phyloP scores from a whole-genome alignment of 305 asterid genomes.

The Nicotiana rustica region DNA sequence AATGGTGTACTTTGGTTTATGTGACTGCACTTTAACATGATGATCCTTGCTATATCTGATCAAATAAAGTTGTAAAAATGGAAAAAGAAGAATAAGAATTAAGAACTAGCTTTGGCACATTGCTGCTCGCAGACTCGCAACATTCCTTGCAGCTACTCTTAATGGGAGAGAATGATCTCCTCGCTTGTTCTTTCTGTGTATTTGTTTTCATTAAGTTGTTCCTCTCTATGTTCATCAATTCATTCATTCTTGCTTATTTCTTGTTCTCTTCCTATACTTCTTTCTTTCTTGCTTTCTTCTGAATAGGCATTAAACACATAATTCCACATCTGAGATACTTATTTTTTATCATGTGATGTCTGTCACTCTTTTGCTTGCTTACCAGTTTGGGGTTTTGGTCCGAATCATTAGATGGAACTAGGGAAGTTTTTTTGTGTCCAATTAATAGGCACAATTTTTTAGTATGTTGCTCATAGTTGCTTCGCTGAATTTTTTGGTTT shows the following conservation, averaged over 20 bases:
- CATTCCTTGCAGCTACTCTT: background rate
- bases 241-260: background rate
- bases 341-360: background rate
- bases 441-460: background rate
- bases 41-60: background rate
- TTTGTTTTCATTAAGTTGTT: background rate
- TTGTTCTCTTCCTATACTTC: background rate
- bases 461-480: background rate
- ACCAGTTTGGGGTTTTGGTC: background rate
- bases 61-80: background rate
- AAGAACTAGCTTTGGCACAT: background rate
- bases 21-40: background rate
- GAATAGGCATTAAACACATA: background rate
- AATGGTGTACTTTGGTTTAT: slow-evolving; percentile 12
- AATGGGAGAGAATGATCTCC: background rate
- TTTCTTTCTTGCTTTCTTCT: background rate
- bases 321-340: background rate
- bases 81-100: background rate
- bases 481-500: background rate
- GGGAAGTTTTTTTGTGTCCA: background rate
- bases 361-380: background rate
- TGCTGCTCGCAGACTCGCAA: background rate
- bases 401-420: background rate
- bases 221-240: background rate
- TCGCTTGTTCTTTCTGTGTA: background rate